Evolutionary conservation across 2,329 filamentous ascomycete genomes (phyloP).

Genomic region (Trichoderma citrinoviride): DNA sequence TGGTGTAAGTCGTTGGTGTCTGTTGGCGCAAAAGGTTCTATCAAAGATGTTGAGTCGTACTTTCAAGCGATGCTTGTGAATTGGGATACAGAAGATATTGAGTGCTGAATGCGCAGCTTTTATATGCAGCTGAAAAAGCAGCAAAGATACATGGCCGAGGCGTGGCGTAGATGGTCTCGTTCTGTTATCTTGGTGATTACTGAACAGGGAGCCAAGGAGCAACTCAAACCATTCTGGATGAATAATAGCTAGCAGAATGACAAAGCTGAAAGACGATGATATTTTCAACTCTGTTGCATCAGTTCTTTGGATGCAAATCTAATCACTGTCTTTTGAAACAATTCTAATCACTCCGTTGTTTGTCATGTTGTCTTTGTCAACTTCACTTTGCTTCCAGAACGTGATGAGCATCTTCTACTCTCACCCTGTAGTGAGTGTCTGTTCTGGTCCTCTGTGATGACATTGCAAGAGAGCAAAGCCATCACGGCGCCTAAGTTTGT

Average conservation of each 20-base stretch:
- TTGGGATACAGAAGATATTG: not conserved
- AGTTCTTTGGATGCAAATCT: not conserved
- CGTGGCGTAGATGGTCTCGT: not conserved
- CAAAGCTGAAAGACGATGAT: not conserved
- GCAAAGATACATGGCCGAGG: not conserved
- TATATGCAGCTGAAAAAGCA: not conserved
- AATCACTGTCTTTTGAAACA: not conserved
- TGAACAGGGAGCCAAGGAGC: not conserved
- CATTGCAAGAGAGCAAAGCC: too few relatives aligned
- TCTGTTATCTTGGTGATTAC: not conserved
- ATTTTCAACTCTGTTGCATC: not conserved
- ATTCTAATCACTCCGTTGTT: too few relatives aligned
- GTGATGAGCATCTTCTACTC: too few relatives aligned
- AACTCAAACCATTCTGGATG: not conserved
- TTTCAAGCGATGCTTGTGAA: not conserved
- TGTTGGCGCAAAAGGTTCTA: not conserved
- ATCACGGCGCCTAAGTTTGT: too few relatives aligned
- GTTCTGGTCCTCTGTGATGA: too few relatives aligned
- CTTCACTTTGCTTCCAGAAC: too few relatives aligned
- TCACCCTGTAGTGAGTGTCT: too few relatives aligned
- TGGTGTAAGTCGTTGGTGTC: not conserved
- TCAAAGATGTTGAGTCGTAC: not conserved
- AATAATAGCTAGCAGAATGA: not conserved
- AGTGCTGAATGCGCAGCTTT: not conserved
- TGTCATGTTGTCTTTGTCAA: too few relatives aligned